Evolutionary conservation across 2,329 filamentous ascomycete genomes (phyloP).

Genomic region (Stromatinia cepivora): DNA sequence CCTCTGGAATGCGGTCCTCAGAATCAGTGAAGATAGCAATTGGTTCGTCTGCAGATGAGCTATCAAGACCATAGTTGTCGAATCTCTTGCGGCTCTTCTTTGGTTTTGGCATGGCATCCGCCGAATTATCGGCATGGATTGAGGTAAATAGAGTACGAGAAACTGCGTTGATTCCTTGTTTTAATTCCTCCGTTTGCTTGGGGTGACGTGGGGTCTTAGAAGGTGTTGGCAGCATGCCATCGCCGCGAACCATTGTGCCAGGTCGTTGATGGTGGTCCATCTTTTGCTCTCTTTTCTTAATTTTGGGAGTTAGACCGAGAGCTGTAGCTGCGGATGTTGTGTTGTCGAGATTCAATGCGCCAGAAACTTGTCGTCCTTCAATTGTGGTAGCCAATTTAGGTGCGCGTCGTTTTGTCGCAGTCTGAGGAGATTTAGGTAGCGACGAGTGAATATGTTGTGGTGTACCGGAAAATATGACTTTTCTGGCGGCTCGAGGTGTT

Average conservation of each 20-base stretch:
- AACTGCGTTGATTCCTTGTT: constrained; percentile 54
- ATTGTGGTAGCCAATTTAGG: constrained; percentile 43
- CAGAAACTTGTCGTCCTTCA: constrained; percentile 51
- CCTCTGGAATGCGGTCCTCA: constrained; percentile 71
- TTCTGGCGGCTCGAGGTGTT: constrained; percentile 28
- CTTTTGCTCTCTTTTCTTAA: constrained; percentile 31
- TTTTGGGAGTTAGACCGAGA: constrained; percentile 33
- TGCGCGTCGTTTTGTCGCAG: constrained; percentile 34
- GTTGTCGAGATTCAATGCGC: constrained; percentile 48
- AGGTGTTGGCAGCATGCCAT: constrained; percentile 71
- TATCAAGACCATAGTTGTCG: constrained; percentile 55
- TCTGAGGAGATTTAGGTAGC: constrained; percentile 36
- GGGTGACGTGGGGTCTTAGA: constrained; percentile 73
- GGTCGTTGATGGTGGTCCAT: constrained; percentile 30
- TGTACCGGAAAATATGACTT: constrained; percentile 30
- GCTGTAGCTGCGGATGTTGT: constrained; percentile 45
- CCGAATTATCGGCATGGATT: constrained; percentile 45
- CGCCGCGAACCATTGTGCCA: constrained; percentile 28
- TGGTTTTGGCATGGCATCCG: constrained; percentile 59
- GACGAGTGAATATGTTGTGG: constrained; percentile 25
- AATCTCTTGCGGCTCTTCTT: constrained; percentile 60
- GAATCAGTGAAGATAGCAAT: constrained; percentile 78
- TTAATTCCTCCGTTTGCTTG: constrained; percentile 51
- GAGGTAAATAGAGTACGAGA: constrained; percentile 62
- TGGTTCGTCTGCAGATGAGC: constrained; percentile 51